These are phyloP conservation scores for Rostrohypoxylon terebratum DNA, from an alignment of 495 filamentous ascomycete genomes.

Conservation along the genomic window DNA sequence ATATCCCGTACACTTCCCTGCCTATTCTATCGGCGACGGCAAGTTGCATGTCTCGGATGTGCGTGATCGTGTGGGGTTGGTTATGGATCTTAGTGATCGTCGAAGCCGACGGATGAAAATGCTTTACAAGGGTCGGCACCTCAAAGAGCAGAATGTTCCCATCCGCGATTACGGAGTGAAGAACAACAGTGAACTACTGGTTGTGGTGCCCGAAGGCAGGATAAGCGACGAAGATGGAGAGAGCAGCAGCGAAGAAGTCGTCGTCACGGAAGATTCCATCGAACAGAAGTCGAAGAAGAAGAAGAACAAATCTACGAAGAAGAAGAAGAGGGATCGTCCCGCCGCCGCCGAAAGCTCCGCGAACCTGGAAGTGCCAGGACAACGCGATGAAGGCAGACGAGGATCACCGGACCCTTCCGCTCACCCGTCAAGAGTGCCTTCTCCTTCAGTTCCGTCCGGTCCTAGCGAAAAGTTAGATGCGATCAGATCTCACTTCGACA, in stretches of 20 bases:
- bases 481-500: constrained; percentile 73
- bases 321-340: constrained; percentile 55
- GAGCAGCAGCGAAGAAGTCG: constrained; percentile 62
- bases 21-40: constrained; percentile 84
- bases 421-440: constrained; percentile 48
- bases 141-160: constrained; percentile 73
- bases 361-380: constrained; percentile 49
- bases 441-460: constrained; percentile 54
- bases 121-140: constrained; percentile 82
- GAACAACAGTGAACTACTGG: constrained; percentile 78
- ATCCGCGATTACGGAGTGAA: constrained; percentile 81
- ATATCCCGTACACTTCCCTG: constrained; percentile 83
- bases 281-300: constrained; percentile 53
- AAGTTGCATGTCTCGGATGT: constrained; percentile 75
- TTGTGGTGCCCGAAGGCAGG: constrained; percentile 64
- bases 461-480: constrained; percentile 78
- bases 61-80: constrained; percentile 70
- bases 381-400: constrained; percentile 32
- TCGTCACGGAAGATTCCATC: constrained; percentile 50
- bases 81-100: constrained; percentile 70
- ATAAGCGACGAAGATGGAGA: constrained; percentile 64
- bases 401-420: constrained; percentile 42
- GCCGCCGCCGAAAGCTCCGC: constrained; percentile 55
- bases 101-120: constrained; percentile 69
- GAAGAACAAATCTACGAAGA: constrained; percentile 57